Conservation (phyloP, 2,329 filamentous ascomycete genomes). For the Ceratocystis destructans region DNA sequence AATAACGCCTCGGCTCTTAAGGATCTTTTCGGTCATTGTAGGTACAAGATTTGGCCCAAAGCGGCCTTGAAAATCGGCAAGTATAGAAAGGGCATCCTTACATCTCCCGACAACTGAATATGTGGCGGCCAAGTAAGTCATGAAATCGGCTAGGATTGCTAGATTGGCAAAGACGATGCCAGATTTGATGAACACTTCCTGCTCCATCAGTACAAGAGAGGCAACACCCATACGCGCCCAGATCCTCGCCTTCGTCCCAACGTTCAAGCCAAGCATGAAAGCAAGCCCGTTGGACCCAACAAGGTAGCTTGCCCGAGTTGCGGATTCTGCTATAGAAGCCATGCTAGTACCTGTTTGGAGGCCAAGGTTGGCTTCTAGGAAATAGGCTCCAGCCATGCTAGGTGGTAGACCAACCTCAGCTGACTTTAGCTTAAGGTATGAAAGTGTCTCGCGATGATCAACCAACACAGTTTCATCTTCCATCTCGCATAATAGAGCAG, state of each 20-base stretch:
- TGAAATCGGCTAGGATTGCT: constrained; percentile 53
- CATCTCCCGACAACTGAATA: neutral
- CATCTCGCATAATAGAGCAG: constrained; percentile 54
- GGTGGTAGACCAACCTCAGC: constrained; percentile 78
- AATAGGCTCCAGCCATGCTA: constrained; percentile 65
- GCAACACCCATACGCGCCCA: constrained; percentile 55
- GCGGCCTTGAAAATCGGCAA: constrained; percentile 23
- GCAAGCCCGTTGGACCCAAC: constrained; percentile 8
- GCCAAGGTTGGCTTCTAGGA: constrained; percentile 73
- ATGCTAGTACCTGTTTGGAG: constrained; percentile 59
- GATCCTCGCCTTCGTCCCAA: constrained; percentile 25
- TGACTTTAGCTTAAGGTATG: constrained; percentile 73
- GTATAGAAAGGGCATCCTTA: constrained; percentile 47
- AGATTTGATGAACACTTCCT: constrained; percentile 56
- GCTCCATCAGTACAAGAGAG: constrained; percentile 40
- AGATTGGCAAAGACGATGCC: constrained; percentile 41
- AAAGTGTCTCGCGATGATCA: constrained; percentile 65
- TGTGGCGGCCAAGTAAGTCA: constrained; percentile 46
- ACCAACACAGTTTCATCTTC: constrained; percentile 62
- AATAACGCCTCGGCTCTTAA: constrained; percentile 52
- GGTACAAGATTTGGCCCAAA: constrained; percentile 4
- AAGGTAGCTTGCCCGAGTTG: constrained; percentile 19
- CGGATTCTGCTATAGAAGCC: constrained; percentile 32
- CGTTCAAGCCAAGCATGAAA: constrained; percentile 1
- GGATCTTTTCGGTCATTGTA: constrained; percentile 24